These are phyloP conservation scores for Bryoglossum gracile DNA, from an alignment of 495 filamentous ascomycete genomes.

Conservation along the genomic window DNA sequence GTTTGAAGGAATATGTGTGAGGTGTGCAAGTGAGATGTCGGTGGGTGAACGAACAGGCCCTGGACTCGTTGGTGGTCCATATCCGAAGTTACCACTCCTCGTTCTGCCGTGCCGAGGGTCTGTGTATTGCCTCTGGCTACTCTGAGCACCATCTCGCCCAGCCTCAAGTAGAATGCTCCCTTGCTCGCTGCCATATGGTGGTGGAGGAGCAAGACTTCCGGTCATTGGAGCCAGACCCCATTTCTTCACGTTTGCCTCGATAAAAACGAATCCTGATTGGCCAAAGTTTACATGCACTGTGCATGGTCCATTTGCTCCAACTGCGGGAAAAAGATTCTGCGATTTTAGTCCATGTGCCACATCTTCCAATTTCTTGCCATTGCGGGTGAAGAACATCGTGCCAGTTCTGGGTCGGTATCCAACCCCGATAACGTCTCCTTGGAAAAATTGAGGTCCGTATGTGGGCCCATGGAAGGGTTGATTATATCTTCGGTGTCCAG, in stretches of 20 bases:
- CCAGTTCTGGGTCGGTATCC: slow-evolving; percentile 93
- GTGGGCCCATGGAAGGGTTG: slow-evolving; percentile 74
- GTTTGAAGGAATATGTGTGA: slow-evolving; percentile 62
- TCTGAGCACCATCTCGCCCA: slow-evolving; percentile 56
- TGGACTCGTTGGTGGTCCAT: slow-evolving; percentile 71
- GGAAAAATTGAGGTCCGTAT: slow-evolving; percentile 77
- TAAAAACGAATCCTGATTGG: slow-evolving; percentile 95
- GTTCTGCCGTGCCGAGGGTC: slow-evolving; percentile 44
- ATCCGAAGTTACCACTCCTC: slow-evolving; percentile 52
- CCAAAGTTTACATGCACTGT: slow-evolving; percentile 95
- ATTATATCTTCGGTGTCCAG: slow-evolving; percentile 78
- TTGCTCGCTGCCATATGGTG: slow-evolving; percentile 93
- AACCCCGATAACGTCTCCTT: slow-evolving; percentile 94
- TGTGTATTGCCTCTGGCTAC: slow-evolving; percentile 48
- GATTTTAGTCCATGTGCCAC: slow-evolving; percentile 87
- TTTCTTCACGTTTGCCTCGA: slow-evolving; percentile 99
- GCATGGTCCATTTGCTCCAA: slow-evolving; percentile 90
- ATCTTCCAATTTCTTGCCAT: slow-evolving; percentile 94
- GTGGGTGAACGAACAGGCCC: slow-evolving; percentile 89
- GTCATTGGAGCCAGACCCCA: slow-evolving; percentile 97
- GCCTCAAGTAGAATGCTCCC: slow-evolving; percentile 91
- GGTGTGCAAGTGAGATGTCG: slow-evolving; percentile 83
- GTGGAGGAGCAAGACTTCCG: slow-evolving; percentile 87
- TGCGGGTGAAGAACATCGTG: slow-evolving; percentile 95
- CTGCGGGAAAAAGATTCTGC: slow-evolving; percentile 93